Evolutionary conservation across 2,329 filamentous ascomycete genomes (phyloP).

Genomic region (Leptographium lundbergii): DNA sequence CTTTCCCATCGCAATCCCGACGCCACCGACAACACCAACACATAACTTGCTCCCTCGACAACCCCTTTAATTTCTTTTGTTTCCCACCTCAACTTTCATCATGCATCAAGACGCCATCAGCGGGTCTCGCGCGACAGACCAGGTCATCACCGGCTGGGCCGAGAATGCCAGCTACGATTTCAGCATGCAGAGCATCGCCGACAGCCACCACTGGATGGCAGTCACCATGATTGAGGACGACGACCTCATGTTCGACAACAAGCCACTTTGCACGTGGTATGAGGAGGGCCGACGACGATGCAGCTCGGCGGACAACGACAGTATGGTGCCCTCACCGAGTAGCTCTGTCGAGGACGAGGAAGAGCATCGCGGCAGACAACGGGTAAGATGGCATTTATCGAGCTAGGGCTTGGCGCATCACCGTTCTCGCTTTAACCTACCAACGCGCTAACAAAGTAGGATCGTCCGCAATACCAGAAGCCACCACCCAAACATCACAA

Average conservation of each 20-base stretch:
- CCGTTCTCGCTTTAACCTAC: background rate
- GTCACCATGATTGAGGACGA: conserved; percentile 48
- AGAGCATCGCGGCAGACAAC: conserved; percentile 27
- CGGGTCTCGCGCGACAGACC: background rate
- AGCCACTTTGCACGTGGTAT: conserved; percentile 46
- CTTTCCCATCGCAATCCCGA: background rate
- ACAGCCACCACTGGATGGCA: conserved; percentile 29
- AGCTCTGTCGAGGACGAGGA: conserved; percentile 20
- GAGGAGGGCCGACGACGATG: conserved; percentile 41
- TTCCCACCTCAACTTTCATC: background rate
- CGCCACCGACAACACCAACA: background rate
- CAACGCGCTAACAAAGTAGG: background rate
- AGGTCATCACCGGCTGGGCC: background rate
- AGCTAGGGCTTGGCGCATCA: background rate
- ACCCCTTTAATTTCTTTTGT: background rate
- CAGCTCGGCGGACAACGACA: conserved; percentile 20
- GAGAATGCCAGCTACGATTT: background rate
- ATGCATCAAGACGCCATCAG: background rate
- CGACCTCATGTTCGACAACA: conserved; percentile 48
- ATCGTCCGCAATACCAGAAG: conserved; percentile 11
- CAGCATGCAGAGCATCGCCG: background rate
- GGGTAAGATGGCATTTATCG: conserved; percentile 14
- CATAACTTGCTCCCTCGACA: background rate
- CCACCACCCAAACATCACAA: conserved; percentile 9
- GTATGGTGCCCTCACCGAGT: conserved; percentile 7